Percentiles rank a stretch among this genome's conserved stretches.
Evolutionary conservation across 345 rosid species (phyloP).

Genomic region (Lumnitzera racemosa): DNA sequence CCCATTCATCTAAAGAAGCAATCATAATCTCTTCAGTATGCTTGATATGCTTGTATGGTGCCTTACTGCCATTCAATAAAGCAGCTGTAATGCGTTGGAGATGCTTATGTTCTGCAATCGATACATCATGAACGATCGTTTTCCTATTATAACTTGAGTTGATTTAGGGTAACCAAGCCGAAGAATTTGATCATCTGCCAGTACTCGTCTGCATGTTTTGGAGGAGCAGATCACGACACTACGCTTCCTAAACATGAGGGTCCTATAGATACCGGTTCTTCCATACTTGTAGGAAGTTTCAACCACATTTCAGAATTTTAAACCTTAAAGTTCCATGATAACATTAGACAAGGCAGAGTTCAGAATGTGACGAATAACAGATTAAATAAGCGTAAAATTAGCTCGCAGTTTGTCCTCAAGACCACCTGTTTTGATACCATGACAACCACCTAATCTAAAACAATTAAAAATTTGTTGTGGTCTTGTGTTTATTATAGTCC

Average conservation of each 20-base stretch:
- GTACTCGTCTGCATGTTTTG: slow-evolving; percentile 25
- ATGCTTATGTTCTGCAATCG: slow-evolving; percentile 45
- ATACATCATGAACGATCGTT: slow-evolving; percentile 30
- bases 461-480: too few relatives aligned
- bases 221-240: slow-evolving; percentile 26
- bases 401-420: too few relatives aligned
- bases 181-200: slow-evolving; percentile 29
- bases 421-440: too few relatives aligned
- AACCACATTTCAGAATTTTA: too few relatives aligned
- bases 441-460: too few relatives aligned
- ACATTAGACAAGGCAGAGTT: too few relatives aligned
- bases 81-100: slow-evolving; percentile 46
- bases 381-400: too few relatives aligned
- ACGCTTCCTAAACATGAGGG: slow-evolving; percentile 33
- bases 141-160: slow-evolving; percentile 22
- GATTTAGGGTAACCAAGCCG: slow-evolving; percentile 25
- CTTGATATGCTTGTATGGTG: slow-evolving; percentile 31
- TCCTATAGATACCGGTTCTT: slow-evolving; percentile 22
- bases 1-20: slow-evolving; percentile 23
- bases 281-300: slow-evolving; percentile 19
- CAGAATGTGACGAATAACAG: too few relatives aligned
- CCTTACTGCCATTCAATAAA: slow-evolving; percentile 47
- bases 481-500: too few relatives aligned
- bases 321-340: too few relatives aligned
- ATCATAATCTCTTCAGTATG: slow-evolving; percentile 30